phyloP scores from a whole-genome alignment of 768 basidiomycete species.

The Floccularia luteovirens region DNA sequence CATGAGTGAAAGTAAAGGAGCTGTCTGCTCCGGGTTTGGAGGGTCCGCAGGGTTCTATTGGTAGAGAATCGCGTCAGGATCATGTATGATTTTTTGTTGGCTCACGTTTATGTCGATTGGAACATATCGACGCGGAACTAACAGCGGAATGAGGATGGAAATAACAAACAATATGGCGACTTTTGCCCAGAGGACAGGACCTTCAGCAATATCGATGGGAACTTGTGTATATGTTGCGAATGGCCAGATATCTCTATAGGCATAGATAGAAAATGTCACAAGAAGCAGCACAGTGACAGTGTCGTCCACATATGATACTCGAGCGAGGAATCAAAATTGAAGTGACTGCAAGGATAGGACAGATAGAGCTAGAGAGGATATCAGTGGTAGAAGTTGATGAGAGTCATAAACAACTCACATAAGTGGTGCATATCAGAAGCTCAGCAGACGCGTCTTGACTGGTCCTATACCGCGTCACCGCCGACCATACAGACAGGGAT shows the following conservation, averaged over 20 bases:
- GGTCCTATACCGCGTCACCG: neutral
- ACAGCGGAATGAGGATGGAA: constrained; percentile 40
- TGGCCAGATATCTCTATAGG: constrained; percentile 52
- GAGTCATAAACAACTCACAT: constrained; percentile 13
- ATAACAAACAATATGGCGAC: constrained; percentile 32
- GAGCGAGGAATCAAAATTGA: constrained; percentile 28
- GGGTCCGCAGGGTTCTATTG: constrained; percentile 21
- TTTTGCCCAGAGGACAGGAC: constrained; percentile 41
- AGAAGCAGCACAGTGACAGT: constrained; percentile 31
- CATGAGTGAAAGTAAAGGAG: constrained; percentile 33
- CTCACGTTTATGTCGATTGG: constrained; percentile 43
- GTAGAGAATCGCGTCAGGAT: neutral
- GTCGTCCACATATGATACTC: constrained; percentile 28
- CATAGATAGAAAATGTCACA: constrained; percentile 32
- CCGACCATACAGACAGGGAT: neutral
- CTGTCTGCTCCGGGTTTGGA: constrained; percentile 41
- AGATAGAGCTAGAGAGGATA: constrained; percentile 28
- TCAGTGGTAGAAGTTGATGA: neutral
- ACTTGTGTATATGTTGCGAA: constrained; percentile 36
- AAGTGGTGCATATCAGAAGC: constrained; percentile 17
- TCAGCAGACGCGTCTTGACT: neutral
- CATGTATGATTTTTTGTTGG: constrained; percentile 1
- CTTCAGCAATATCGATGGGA: constrained; percentile 37
- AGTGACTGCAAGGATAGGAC: constrained; percentile 31
- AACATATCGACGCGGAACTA: constrained; percentile 42